Base-by-base conservation (phyloP, 2,329 filamentous ascomycete species). In the Didymella segeticola region DNA sequence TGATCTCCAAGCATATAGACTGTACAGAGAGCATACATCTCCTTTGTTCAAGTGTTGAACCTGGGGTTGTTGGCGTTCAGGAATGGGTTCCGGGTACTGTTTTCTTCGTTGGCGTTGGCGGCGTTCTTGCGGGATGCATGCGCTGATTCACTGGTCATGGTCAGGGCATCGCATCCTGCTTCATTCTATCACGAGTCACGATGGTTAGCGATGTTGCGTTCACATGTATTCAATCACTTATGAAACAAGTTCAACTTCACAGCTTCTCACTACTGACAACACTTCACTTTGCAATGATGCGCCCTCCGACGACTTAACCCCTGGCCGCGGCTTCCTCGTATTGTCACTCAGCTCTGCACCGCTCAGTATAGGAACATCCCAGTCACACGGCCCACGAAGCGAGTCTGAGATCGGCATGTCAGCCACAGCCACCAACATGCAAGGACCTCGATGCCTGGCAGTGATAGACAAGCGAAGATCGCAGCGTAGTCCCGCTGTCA, bases 11-110 rank as follows among this genome's bases (percentile, higher is more conserved):
- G 27, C 17, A 39, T 25, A 20, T 58, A 66, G 50, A 66, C 43
- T 67, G 57, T 61, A 61, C 47, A 49, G 34, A 54, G 27, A 49
- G 47, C 69, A 70, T 71, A 49, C 65, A 68, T 68, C 61, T 72
- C 64, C 61, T 68, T 62, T 64, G 59, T 71, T 71, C 63, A 66
- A 69, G 65, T 55, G 65, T 69, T 72, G 68, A 70, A 68, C 54
- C 46, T 54, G 47, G 66, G 65, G 58, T 63, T 67, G 65, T 63
- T 45, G 69, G 67, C 60, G 66, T 71, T 69, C 46, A 38, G 22
- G 36, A 3, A 36, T 53, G 23, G 20, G 20, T 30, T 60, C 48
- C 30, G 33, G 20, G 41, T 48, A 60, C 59, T 27, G 30, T 47
- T 26, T 36, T 53, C 30, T 23, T 53, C 33, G 31, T 55, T 49